These are phyloP conservation scores for Nectriaceae sp. DNA, from an alignment of 2,329 filamentous ascomycete species.

Conservation along the genomic window DNA sequence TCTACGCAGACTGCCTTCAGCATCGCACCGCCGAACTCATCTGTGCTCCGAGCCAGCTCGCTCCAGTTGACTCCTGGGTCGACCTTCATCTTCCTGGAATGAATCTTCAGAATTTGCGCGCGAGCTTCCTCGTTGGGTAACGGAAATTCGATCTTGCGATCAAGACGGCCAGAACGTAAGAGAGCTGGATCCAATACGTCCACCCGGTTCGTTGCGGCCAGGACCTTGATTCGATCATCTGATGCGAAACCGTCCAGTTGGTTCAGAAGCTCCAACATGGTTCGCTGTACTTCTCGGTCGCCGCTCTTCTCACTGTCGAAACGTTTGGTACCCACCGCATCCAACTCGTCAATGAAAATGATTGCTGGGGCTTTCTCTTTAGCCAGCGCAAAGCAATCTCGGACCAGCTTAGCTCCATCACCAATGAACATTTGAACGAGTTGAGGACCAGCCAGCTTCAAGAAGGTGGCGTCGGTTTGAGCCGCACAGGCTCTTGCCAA, in stretches of 20 bases:
- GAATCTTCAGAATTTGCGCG: slow-evolving; percentile 95
- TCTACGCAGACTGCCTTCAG: slow-evolving; percentile 98
- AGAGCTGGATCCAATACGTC: slow-evolving; percentile 92
- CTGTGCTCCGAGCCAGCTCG: slow-evolving; percentile 92
- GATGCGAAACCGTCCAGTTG: slow-evolving; percentile 98
- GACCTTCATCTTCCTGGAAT: slow-evolving; percentile 97
- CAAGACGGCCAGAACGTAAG: slow-evolving; percentile 86
- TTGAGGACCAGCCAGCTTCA: slow-evolving; percentile 96
- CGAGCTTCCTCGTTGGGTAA: slow-evolving; percentile 96
- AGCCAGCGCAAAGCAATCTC: slow-evolving; percentile 94
- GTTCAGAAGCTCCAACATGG: slow-evolving; percentile 98
- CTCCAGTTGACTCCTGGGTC: slow-evolving; percentile 93
- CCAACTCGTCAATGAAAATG: slow-evolving; percentile 98
- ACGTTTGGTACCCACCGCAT: slow-evolving; percentile 97
- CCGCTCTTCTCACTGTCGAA: slow-evolving; percentile 99
- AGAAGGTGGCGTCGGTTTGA: slow-evolving; percentile 97
- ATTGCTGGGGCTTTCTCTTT: slow-evolving; percentile 99
- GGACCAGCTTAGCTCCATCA: slow-evolving; percentile 95
- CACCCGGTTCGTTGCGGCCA: slow-evolving; percentile 91
- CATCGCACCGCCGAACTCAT: slow-evolving; percentile 97
- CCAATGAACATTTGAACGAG: slow-evolving; percentile 99
- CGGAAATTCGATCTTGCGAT: slow-evolving; percentile 98
- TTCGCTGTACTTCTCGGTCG: slow-evolving; percentile 96
- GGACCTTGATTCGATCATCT: slow-evolving; percentile 93
- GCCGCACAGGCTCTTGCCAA: slow-evolving; percentile 94